Evolutionary conservation across 768 basidiomycete genomes (phyloP), one percentile per base, ranked within the genome.

Genomic region (Boletus fagicola): DNA sequence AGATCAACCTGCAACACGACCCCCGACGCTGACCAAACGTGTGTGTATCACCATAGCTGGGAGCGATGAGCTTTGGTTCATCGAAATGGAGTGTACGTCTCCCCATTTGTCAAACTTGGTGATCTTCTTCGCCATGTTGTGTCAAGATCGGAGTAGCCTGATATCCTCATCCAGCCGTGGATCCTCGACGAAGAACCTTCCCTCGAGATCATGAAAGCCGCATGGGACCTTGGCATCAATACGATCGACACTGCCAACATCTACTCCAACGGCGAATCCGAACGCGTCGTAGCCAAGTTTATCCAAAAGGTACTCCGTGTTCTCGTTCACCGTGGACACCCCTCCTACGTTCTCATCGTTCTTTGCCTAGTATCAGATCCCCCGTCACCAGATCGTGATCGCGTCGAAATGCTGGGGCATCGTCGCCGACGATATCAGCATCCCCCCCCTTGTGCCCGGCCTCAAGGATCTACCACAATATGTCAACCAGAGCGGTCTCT

Each of bases 171-270:
- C 39, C 26, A 67, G 60, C 18, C 64, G 22, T 71, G 71, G 65
- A 61, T 72, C n/a, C 57, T 70, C 8, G 68, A 61, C 1, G 71
- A 71, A 53, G 66, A 63, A 1, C 52, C 72, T 18, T 68, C 72
- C 0, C 51, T 72, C 20, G 57, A 66, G 44, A 63, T 77, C 56
- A 54, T 78, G 51, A 76, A 76, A 56, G 65, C 68, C 12, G 78
- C 78, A 4, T 78, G 69, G 68, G 71, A 77, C 30, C 60, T 68
- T 13, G 78, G 78, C 4, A 68, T 79, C 57, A 75, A 68, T 52
- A 76, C 74, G 5, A 68, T 74, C 51, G 77, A 78, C 42, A 75
- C 76, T 0, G 74, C 76, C 20, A 76, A 76, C 51, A 15, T 71
- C 3, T 77, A 76, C 47, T 70, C 69, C 22, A 69, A 70, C 44